phyloP scores from a whole-genome alignment of 2,329 filamentous ascomycete species.

The Verticillium zaregamsianum region DNA sequence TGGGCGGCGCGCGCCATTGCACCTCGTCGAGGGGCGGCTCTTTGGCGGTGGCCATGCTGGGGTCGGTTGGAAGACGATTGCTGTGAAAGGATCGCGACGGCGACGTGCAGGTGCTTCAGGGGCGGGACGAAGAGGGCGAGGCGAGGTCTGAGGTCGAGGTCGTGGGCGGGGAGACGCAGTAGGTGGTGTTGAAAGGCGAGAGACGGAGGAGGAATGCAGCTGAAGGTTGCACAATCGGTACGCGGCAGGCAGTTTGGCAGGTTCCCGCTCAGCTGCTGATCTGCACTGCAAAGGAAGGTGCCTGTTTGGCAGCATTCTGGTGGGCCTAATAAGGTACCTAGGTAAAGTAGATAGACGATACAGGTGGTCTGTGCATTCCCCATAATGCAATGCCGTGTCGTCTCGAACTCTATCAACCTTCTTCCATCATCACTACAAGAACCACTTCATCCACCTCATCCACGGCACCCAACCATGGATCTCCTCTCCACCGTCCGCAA shows the following conservation, averaged over 20 bases:
- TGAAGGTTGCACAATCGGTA: too few relatives aligned
- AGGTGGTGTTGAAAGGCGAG: not conserved
- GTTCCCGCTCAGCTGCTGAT: too few relatives aligned
- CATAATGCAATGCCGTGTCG: not conserved
- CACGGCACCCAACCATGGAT: conserved; percentile 65
- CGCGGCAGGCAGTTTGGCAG: too few relatives aligned
- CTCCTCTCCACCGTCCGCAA: conserved; percentile 90
- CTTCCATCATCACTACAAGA: not conserved
- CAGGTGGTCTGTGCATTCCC: not conserved
- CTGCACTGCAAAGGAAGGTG: too few relatives aligned
- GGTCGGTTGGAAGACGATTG: not conserved
- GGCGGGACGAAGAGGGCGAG: not conserved
- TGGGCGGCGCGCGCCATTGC: conserved; percentile 55
- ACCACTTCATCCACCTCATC: not conserved
- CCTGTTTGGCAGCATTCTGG: too few relatives aligned
- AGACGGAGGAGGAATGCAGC: not conserved
- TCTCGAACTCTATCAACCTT: not conserved
- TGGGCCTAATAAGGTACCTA: too few relatives aligned
- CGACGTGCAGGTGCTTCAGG: not conserved
- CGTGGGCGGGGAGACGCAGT: not conserved
- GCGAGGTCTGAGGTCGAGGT: conserved; percentile 1
- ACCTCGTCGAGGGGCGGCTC: conserved; percentile 62
- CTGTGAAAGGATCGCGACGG: not conserved
- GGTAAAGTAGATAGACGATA: too few relatives aligned
- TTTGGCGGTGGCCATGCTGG: conserved; percentile 38